Evolutionary conservation across 208 protist species (phyloP).

Genomic region (Borovskyia barvae): DNA sequence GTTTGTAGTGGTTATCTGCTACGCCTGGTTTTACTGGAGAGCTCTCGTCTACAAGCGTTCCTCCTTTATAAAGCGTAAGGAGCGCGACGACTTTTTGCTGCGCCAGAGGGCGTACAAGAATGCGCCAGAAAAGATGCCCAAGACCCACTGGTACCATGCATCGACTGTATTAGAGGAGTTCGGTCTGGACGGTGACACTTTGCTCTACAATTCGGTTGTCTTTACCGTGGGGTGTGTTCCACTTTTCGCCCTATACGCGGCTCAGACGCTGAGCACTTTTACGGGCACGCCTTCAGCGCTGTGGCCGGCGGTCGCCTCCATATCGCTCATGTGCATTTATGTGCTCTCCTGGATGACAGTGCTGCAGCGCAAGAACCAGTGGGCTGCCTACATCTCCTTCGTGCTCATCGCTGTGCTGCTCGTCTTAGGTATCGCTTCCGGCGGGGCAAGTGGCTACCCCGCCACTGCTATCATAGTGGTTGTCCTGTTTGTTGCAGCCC

Average conservation of each 20-base stretch:
- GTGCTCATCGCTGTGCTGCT: conserved; percentile 53
- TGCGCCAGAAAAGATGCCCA: conserved; percentile 41
- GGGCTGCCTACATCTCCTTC: conserved; percentile 55
- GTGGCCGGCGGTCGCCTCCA: conserved; percentile 59
- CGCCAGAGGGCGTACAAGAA: conserved; percentile 55
- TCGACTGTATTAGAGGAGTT: conserved; percentile 81
- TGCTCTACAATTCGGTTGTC: conserved; percentile 69
- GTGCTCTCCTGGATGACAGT: conserved; percentile 71
- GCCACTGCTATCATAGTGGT: conserved; percentile 33
- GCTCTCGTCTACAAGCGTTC: conserved; percentile 61
- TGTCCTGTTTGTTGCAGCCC: conserved; percentile 60
- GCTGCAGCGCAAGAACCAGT: conserved; percentile 64
- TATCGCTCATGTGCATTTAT: conserved; percentile 64
- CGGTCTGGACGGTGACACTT: conserved; percentile 70
- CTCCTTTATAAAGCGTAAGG: conserved; percentile 31
- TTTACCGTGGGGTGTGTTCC: conserved; percentile 80
- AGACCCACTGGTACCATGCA: conserved; percentile 86
- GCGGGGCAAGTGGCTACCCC: conserved; percentile 33
- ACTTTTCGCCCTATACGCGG: conserved; percentile 70
- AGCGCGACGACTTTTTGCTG: conserved; percentile 67
- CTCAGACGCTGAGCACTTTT: conserved; percentile 50
- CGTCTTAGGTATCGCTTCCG: conserved; percentile 48
- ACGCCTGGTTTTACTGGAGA: conserved; percentile 79
- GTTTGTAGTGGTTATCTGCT: conserved; percentile 70
- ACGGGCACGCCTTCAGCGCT: conserved; percentile 45